phyloP scores from a whole-genome alignment of 352 stramenopile species.

The Thraustochytrium sp. region DNA sequence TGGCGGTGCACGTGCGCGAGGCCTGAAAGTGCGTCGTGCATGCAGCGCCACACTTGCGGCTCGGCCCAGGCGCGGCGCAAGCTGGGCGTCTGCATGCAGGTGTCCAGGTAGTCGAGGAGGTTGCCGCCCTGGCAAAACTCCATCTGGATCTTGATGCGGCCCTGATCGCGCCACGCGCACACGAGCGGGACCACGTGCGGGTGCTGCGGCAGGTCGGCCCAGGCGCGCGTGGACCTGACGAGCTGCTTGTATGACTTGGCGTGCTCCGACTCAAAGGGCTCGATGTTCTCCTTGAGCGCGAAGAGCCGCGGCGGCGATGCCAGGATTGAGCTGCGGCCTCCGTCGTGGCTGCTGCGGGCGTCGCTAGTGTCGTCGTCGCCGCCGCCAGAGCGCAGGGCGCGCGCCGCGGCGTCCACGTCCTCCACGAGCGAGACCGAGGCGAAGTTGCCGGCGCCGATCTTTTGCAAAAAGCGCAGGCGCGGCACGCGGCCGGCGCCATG shows the following conservation, averaged over 20 bases:
- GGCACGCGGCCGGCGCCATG: background rate
- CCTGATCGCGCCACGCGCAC: background rate
- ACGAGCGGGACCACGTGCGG: background rate
- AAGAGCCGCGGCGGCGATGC: background rate
- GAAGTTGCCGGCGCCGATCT: slow-evolving; percentile 6
- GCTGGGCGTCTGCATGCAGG: background rate
- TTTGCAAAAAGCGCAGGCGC: background rate
- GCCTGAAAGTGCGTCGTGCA: background rate
- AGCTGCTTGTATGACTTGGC: background rate
- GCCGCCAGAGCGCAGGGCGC: background rate
- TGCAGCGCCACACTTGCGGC: background rate
- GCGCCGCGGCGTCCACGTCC: background rate
- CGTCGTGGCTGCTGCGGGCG: background rate
- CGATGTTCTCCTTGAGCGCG: slow-evolving; percentile 1
- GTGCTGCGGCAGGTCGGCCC: background rate
- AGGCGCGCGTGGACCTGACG: background rate
- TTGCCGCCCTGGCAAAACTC: slow-evolving; percentile 36
- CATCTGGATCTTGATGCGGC: slow-evolving; percentile 11
- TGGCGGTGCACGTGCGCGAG: slow-evolving; percentile 4
- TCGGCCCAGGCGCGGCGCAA: background rate
- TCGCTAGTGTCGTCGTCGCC: background rate
- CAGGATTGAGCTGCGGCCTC: background rate
- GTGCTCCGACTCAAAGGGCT: background rate
- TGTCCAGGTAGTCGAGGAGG: background rate
- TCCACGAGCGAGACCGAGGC: background rate